Evolutionary conservation across 768 basidiomycete species (phyloP).

Genomic region (Auricularia auricula-judae): DNA sequence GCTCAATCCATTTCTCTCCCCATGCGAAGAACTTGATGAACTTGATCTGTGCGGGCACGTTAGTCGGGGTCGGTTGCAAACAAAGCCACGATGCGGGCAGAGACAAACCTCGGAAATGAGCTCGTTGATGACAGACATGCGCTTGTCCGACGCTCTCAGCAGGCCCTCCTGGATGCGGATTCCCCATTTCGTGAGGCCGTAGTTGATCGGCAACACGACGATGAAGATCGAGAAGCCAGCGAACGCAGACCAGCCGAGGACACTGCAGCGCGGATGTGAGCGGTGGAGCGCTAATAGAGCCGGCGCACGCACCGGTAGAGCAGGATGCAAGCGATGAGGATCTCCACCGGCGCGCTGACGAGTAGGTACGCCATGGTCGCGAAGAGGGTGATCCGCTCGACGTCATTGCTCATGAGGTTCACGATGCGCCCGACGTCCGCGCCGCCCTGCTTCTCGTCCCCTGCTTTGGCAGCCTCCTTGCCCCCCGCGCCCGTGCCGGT

Average conservation of each 20-base stretch:
- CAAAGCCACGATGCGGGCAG: neutral
- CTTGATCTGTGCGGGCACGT: slow-evolving; percentile 9
- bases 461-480: slow-evolving; percentile 11
- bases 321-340: slow-evolving; percentile 22
- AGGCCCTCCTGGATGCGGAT: slow-evolving; percentile 26
- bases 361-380: neutral
- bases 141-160: slow-evolving; percentile 26
- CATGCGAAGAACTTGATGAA: slow-evolving; percentile 36
- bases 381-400: slow-evolving; percentile 32
- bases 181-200: slow-evolving; percentile 25
- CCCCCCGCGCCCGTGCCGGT: slow-evolving; percentile 34
- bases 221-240: slow-evolving; percentile 33
- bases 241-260: slow-evolving; percentile 37
- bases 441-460: slow-evolving; percentile 35
- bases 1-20: slow-evolving; percentile 33
- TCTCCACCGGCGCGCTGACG: slow-evolving; percentile 19
- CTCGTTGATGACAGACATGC: slow-evolving; percentile 35
- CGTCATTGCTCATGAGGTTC: slow-evolving; percentile 77
- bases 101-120: slow-evolving; percentile 18
- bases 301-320: slow-evolving; percentile 22
- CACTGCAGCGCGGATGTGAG: slow-evolving; percentile 15
- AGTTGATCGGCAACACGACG: slow-evolving; percentile 30
- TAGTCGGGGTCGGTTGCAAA: neutral
- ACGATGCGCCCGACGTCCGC: slow-evolving; percentile 88
- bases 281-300: neutral